Evolutionary conservation across 2,329 filamentous ascomycete genomes (phyloP).

Genomic region (Aspergillus fructus): DNA sequence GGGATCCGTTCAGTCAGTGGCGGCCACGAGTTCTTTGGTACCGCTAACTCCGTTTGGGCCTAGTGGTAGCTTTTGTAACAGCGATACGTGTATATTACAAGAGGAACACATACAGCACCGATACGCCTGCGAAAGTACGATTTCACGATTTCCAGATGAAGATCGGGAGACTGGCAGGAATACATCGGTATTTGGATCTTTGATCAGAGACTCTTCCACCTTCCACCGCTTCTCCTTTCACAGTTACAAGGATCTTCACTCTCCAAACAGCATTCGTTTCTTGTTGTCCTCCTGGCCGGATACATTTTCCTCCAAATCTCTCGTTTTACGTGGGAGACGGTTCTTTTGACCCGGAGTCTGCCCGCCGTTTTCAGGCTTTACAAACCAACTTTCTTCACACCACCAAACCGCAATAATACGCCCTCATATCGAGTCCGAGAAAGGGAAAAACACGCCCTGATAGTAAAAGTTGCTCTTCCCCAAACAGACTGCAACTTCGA

Average conservation of each 20-base stretch:
- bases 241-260: background rate
- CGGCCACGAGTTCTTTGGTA: constrained; percentile 23
- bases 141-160: no score
- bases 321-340: background rate
- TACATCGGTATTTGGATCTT: no score
- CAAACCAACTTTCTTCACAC: constrained; percentile 10
- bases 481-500: background rate
- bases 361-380: constrained; percentile 18
- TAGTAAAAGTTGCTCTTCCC: background rate
- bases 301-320: background rate
- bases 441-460: background rate
- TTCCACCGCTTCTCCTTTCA: constrained; percentile 6
- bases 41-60: constrained; percentile 10
- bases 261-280: background rate
- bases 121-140: no score
- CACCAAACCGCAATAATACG: background rate
- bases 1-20: constrained; percentile 23
- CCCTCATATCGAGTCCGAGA: background rate
- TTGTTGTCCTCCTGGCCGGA: background rate
- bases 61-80: background rate
- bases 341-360: constrained; percentile 12
- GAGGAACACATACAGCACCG: no score
- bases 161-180: no score
- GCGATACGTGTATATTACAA: background rate
- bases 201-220: constrained; percentile 1